Conservation (phyloP, 805 yeast species). For the Huiozyma naganishii region DNA sequence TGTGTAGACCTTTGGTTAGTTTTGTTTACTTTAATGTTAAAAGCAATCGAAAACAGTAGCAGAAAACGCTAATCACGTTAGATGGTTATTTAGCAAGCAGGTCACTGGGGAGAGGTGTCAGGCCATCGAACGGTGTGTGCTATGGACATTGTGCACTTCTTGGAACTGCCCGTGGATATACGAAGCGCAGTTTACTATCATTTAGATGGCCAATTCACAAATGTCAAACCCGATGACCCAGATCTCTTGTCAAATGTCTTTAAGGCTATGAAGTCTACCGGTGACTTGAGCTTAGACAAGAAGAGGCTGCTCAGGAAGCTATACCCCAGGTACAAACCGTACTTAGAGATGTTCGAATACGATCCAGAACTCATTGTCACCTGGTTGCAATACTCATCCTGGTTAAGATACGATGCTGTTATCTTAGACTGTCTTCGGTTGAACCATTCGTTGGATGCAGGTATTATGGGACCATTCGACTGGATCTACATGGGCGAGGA, state of each 20-base stretch:
- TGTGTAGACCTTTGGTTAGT: no score
- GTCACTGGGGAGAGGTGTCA: no score
- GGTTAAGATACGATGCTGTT: constrained; percentile 24
- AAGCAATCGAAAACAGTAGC: no score
- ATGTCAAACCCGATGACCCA: constrained; percentile 1
- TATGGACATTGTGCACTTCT: constrained; percentile 9
- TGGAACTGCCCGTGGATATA: constrained; percentile 18
- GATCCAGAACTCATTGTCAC: constrained; percentile 11
- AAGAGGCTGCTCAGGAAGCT: constrained; percentile 4
- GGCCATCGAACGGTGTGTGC: neutral
- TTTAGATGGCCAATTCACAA: constrained; percentile 12
- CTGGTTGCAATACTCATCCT: constrained; percentile 19
- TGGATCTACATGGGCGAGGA: constrained; percentile 14
- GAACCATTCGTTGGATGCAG: constrained; percentile 17
- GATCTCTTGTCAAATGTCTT: neutral
- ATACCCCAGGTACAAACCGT: constrained; percentile 11
- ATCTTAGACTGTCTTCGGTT: constrained; percentile 21
- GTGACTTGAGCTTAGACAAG: neutral
- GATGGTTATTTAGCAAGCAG: no score
- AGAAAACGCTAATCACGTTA: no score
- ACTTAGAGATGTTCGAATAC: constrained; percentile 18
- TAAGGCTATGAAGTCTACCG: neutral
- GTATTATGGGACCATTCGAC: constrained; percentile 14
- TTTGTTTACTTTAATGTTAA: no score
- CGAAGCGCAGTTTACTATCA: constrained; percentile 18